Evolutionary conservation across 306 rosid genomes (phyloP), one percentile per base, ranked within the genome.

Genomic region (Cajanus cajan): DNA sequence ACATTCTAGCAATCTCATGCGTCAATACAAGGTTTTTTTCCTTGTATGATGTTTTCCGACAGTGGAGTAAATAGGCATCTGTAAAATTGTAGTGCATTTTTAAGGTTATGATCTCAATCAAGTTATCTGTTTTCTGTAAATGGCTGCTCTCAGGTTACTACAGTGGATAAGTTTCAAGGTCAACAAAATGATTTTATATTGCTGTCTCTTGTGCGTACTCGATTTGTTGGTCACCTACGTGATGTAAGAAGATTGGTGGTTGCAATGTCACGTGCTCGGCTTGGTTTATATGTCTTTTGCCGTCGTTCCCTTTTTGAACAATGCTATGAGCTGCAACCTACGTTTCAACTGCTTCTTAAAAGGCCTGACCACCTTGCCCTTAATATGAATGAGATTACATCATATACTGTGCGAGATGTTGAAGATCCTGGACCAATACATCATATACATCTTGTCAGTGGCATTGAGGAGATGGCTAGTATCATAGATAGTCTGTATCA

Each of bases 191-290:
- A 95, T 90, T 95, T 84, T 85, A 93, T 91, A 84, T 63, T 95
- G 90, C 88, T 95, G 40, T 95, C 98, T 55, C 97, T 95, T 61
- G 98, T 90, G 71, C 98, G 99, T 47, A 90, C 99, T 22, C 91
- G 96, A 66, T 89, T 92, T 77, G 99, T 95, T 68, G 99, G 99
- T 87, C 99, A 95, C 85, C 90, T 95, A 47, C 96, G 99, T 21
- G 99, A 93, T 88, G 99, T 95, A 58, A 86, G 99, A 82, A 95
- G 99, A 90, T 88, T 95, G 90, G 90, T 95, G 72, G 99, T 93
- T 73, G 99, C 98, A 71, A 93, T 95, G 99, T 95, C 99, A 74
- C 97, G 96, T 90, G 99, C 99, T 80, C 89, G 98, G 59, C 93
- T 90, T 83, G 99, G 99, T 76, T 82, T 95, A 19, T 95, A 90